Conservation (phyloP, 2,329 filamentous ascomycete genomes). For the Fusarium brevicatenulatum region DNA sequence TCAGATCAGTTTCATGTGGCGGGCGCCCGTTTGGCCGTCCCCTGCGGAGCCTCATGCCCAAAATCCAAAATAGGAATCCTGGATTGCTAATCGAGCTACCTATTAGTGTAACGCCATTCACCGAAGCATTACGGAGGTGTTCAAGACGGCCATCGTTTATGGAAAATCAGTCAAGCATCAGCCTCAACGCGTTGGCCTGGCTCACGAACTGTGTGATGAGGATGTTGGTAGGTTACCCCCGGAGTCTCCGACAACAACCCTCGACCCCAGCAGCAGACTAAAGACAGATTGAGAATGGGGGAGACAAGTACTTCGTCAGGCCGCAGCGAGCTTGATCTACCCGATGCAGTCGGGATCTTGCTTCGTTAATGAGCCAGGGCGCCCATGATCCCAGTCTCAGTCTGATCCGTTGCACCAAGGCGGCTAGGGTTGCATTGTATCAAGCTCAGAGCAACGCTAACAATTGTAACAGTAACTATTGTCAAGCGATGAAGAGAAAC, state of each 20-base stretch:
- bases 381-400: slow-evolving; percentile 21
- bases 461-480: slow-evolving; percentile 58
- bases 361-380: slow-evolving; percentile 27
- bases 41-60: slow-evolving; percentile 16
- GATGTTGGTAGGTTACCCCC: slow-evolving; percentile 81
- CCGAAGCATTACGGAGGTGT: slow-evolving; percentile 93
- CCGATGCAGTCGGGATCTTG: slow-evolving; percentile 39
- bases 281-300: slow-evolving; percentile 14
- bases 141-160: slow-evolving; percentile 95
- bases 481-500: slow-evolving; percentile 73
- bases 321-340: slow-evolving; percentile 31
- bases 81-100: slow-evolving; percentile 51
- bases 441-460: slow-evolving; percentile 41
- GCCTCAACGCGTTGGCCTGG: slow-evolving; percentile 91
- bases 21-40: background rate
- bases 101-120: slow-evolving; percentile 94
- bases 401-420: slow-evolving; percentile 21
- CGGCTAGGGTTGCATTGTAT: slow-evolving; percentile 20
- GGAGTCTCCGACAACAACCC: slow-evolving; percentile 11
- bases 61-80: slow-evolving; percentile 14
- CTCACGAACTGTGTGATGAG: slow-evolving; percentile 93
- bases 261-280: slow-evolving; percentile 21
- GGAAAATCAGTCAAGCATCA: slow-evolving; percentile 99
- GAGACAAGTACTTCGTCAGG: slow-evolving; percentile 20
- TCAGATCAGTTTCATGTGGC: slow-evolving; percentile 39